phyloP scores from a whole-genome alignment of 2,329 filamentous ascomycete species.

The Tolypocladium cylindrosporum region DNA sequence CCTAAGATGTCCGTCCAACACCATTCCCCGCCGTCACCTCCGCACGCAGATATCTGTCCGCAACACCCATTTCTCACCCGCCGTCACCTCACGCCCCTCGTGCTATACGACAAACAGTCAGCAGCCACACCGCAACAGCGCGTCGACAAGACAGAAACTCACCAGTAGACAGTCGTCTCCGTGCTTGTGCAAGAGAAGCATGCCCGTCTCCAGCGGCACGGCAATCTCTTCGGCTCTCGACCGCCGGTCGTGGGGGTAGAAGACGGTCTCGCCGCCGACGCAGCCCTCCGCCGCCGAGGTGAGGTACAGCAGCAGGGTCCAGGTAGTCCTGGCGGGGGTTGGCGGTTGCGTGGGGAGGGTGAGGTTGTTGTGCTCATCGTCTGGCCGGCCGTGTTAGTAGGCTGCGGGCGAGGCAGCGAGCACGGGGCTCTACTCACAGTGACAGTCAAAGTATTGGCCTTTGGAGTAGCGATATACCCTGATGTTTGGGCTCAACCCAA shows the following conservation, averaged over 20 bases:
- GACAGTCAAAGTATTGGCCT: slow-evolving; percentile 85
- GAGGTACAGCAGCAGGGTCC: slow-evolving; percentile 84
- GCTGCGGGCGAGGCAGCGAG: not conserved
- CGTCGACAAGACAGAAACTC: slow-evolving; percentile 16
- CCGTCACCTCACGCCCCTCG: slow-evolving; percentile 68
- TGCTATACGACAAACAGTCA: slow-evolving; percentile 37
- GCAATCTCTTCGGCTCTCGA: slow-evolving; percentile 54
- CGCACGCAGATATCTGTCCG: slow-evolving; percentile 70
- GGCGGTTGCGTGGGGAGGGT: slow-evolving; percentile 33
- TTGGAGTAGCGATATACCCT: slow-evolving; percentile 78
- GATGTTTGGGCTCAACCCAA: slow-evolving; percentile 85
- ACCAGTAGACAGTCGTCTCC: slow-evolving; percentile 78
- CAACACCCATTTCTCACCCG: slow-evolving; percentile 86
- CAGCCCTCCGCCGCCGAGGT: slow-evolving; percentile 68
- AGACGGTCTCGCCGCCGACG: slow-evolving; percentile 80
- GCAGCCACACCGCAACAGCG: slow-evolving; percentile 6
- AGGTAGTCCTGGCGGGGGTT: slow-evolving; percentile 53
- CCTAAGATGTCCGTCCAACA: too few relatives aligned
- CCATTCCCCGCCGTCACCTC: slow-evolving; percentile 20
- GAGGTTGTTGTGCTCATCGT: slow-evolving; percentile 78
- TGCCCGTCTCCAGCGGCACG: slow-evolving; percentile 70
- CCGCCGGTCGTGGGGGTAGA: slow-evolving; percentile 63
- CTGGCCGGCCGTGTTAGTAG: slow-evolving; percentile 32
- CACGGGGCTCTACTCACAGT: slow-evolving; percentile 52
- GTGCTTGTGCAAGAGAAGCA: slow-evolving; percentile 79